These are phyloP conservation scores for Emergomyces pasteurianus DNA, from an alignment of 2,329 filamentous ascomycete genomes.

Conservation along the genomic window DNA sequence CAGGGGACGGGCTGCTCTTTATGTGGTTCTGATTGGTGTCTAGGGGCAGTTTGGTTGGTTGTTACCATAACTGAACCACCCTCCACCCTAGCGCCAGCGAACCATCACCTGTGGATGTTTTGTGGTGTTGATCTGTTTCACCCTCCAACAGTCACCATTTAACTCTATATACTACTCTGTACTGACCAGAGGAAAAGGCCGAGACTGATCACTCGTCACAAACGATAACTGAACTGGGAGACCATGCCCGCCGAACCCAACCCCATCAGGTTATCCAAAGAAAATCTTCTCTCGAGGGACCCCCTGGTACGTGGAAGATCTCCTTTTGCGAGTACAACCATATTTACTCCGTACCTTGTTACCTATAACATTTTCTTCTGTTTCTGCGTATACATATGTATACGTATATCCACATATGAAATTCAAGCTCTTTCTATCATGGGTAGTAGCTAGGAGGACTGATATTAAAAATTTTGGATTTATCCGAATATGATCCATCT, in stretches of 20 bases:
- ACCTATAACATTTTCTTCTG: background rate
- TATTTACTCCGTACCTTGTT: too few relatives aligned
- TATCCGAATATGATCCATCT: background rate
- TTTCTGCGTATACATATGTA: background rate
- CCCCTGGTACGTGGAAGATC: conserved; percentile 26
- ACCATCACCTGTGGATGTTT: too few relatives aligned
- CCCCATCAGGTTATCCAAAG: conserved; percentile 10
- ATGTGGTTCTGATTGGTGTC: background rate
- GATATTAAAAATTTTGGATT: too few relatives aligned
- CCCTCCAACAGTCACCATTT: background rate
- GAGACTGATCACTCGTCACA: background rate
- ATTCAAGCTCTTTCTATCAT: background rate
- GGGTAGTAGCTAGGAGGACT: too few relatives aligned
- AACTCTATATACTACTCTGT: too few relatives aligned
- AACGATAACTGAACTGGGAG: background rate
- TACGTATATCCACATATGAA: too few relatives aligned
- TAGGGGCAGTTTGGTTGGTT: too few relatives aligned
- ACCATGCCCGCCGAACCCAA: background rate
- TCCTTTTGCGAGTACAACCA: too few relatives aligned
- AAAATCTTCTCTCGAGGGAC: conserved; percentile 20
- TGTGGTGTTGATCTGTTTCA: too few relatives aligned
- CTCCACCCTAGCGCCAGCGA: too few relatives aligned
- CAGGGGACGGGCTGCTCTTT: too few relatives aligned
- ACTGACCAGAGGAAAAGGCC: background rate
- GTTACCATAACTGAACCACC: too few relatives aligned